Evolutionary conservation across 148 eudicot species (phyloP), one percentile per base, ranked within the genome.

Genomic region (Pouteria glomerata): DNA sequence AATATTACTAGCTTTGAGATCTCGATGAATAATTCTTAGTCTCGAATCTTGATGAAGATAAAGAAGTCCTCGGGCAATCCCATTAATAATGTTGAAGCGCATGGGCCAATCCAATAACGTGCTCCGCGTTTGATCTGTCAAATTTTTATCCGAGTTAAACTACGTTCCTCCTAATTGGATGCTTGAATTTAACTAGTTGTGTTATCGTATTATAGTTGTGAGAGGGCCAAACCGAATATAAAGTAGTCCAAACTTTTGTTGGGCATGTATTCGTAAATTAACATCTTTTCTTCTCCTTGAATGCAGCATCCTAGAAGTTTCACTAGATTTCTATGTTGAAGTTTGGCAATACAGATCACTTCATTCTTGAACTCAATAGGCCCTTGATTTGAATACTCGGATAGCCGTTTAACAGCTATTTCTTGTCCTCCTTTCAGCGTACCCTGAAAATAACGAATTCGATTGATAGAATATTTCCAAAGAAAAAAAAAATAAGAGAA

Each of bases 1-100:
- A 24, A 73, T 27, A 63, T 73, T 73, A 51, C 61, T 50, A 29
- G 57, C 42, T 19, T 60, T 60, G 64, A 60, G 64, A 60, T 60
- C 64, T 60, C 44, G 33, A 33, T 60, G 44, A 19, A 60, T 60
- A 19, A 60, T 60, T 60, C 64, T 60, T 19, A 60, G 34, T 60
- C 44, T 18, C 23, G 64, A 60, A n/a, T 60, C 44, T 60, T 60
- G 64, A 60, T 60, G 64, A 34, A 60, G 42, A 34, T 60, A 60
- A 33, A 34, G 42, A 60, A 60, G 64, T 23, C 64, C 64, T 12
- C 64, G 11, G 1, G 64, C 64, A 31, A 60, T 60, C 64, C 64
- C 64, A 33, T 60, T 60, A 18, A 60, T 60, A 60, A 60, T 60
- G 42, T 60, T 2, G 24, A 33, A 60, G 13, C 42, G 64, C 41